Conservation (phyloP, 75 land plant genomes). For the Adiantum capillusveneris region DNA sequence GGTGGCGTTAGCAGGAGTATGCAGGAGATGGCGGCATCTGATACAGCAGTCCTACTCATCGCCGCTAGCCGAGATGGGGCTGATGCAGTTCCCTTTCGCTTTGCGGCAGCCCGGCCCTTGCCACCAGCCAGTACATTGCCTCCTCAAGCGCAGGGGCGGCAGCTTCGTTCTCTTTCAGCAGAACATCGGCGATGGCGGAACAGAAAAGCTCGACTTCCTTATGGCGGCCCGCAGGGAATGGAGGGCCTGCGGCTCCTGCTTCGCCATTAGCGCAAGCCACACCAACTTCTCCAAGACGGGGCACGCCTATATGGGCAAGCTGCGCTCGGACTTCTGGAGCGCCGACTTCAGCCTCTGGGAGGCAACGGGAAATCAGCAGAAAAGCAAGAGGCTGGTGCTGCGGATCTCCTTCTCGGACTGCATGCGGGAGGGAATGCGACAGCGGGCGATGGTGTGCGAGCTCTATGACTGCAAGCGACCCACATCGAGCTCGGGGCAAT, state of each 20-base stretch:
- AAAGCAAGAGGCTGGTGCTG: neutral
- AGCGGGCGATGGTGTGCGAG: neutral
- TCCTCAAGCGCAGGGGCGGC: constrained; percentile 9
- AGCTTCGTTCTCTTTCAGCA: constrained; percentile 9
- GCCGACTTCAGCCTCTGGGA: constrained; percentile 16
- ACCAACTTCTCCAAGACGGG: constrained; percentile 1
- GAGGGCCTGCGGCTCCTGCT: constrained; percentile 6
- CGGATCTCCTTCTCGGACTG: neutral
- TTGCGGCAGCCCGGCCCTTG: neutral
- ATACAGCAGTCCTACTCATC: constrained; percentile 5
- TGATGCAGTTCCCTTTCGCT: neutral
- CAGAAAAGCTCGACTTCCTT: constrained; percentile 8
- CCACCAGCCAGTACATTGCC: constrained; percentile 10
- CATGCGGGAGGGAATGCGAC: neutral
- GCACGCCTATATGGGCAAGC: constrained; percentile 8
- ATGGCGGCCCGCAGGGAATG: constrained; percentile 15
- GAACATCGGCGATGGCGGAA: neutral
- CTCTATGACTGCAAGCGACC: too few relatives aligned
- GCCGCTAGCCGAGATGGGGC: neutral
- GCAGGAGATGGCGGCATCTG: constrained; percentile 15
- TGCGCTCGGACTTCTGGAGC: constrained; percentile 10
- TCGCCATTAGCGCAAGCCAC: neutral
- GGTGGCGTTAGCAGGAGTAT: constrained; percentile 17
- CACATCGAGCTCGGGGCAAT: too few relatives aligned
- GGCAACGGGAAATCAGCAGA: neutral